Evolutionary conservation across 208 protist species (phyloP), one percentile per base, ranked within the genome.

Genomic region (Trypanosoma avium): DNA sequence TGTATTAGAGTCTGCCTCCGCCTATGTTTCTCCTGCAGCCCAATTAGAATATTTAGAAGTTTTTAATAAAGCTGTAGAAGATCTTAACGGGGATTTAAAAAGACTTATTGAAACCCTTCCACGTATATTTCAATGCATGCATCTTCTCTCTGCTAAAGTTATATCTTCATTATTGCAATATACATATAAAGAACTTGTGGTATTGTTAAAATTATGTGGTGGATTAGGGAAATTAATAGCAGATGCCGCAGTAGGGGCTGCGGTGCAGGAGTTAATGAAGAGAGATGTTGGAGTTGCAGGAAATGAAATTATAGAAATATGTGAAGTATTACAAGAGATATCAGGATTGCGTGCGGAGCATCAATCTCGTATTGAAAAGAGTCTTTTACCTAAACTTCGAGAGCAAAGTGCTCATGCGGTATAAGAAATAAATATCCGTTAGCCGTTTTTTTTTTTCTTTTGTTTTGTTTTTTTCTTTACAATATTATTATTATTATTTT

Each of bases 41-140:
- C 85, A 84, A 64, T 57, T 94, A 45, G 75, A 84, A 55, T 53
- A 86, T 7, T 48, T 94, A 32, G 82, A 76, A 48, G 60, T 91
- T 43, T 91, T 82, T 59, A 63, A 73, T 13, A 42, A 38, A 12
- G 66, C 62, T 29, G 38, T 73, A 21, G 70, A 76, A 32, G 54
- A 57, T 29, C 49, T 67, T 17, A 50, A 26, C 21, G 42, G 67
- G 56, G 27, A 70, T 46, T 21, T 69, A 1, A 10, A 17, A 6
- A 26, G 47, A 0, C 42, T 73, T 24, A 56, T 55, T 17, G 70
- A 71, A 3, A 58, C 72, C 17, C 43, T 90, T n/a, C 88, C 88
- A 4, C 64, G 63, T 19, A 70, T 73, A 3, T 69, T 67, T 2
- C 52, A 52, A 1, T 72, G 81, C 27, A 52, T 86, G 35, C 75